Percentiles rank a stretch among this genome's conserved stretches.
These are phyloP conservation scores for Lophium mytilinum DNA, from an alignment of 495 filamentous ascomycete species.

Conservation along the genomic window DNA sequence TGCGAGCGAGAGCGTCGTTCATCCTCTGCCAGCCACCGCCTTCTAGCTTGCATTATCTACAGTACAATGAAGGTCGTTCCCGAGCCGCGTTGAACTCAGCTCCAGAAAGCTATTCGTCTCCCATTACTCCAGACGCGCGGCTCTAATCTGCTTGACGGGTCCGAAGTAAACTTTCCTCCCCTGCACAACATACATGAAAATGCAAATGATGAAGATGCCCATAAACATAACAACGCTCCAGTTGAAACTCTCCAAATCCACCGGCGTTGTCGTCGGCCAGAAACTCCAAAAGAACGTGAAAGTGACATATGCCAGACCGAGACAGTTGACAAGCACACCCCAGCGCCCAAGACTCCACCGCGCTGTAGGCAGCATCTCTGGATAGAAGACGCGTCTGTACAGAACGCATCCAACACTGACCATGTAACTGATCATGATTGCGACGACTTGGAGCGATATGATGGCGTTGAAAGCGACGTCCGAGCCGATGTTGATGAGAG, in stretches of 20 bases:
- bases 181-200: neutral
- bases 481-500: constrained; percentile 55
- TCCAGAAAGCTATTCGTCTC: too few species aligned
- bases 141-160: neutral
- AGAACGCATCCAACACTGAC: constrained; percentile 5
- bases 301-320: neutral
- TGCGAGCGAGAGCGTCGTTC: too few species aligned
- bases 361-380: neutral
- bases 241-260: neutral
- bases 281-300: neutral
- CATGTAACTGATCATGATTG: constrained; percentile 23
- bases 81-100: too few species aligned
- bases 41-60: too few species aligned
- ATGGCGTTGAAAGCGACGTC: constrained; percentile 49
- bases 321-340: neutral
- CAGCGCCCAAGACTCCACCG: neutral
- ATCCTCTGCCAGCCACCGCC: too few species aligned
- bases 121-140: too few species aligned
- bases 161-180: neutral
- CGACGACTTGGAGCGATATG: constrained; percentile 34
- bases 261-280: neutral
- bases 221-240: neutral
- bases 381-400: neutral
- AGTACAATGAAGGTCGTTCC: too few species aligned
- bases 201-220: neutral